Percentiles rank a stretch among this genome's conserved stretches.
Conservation (phyloP, 1,284 basidiomycete genomes). For the Malassezia pachydermatis region DNA sequence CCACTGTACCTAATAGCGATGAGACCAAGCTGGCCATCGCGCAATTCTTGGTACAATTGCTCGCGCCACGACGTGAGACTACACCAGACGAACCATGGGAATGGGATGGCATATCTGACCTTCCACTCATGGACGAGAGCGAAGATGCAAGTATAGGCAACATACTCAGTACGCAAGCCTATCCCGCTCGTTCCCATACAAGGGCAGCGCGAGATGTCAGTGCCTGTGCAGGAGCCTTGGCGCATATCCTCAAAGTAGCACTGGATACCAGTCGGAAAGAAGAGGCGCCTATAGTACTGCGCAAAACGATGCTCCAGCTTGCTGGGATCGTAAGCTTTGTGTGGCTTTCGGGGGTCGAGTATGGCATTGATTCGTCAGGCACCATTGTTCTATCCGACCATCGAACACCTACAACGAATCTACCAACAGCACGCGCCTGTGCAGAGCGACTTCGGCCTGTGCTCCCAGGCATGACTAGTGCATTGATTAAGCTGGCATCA, state of each 20-base stretch:
- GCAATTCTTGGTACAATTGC: conserved; percentile 22
- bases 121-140: conserved; percentile 30
- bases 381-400: not conserved
- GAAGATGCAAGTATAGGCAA: too few relatives aligned
- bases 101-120: conserved; percentile 42
- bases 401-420: too few relatives aligned
- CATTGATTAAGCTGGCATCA: conserved; percentile 1
- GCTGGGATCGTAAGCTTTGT: not conserved
- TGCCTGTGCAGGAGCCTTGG: conserved; percentile 8
- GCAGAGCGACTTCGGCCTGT: conserved; percentile 1
- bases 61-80: conserved; percentile 20
- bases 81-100: conserved; percentile 26
- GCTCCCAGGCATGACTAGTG: conserved; percentile 13
- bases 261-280: conserved; percentile 3
- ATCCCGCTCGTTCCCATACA: conserved; percentile 4
- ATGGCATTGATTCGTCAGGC: not conserved
- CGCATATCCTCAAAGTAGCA: conserved; percentile 14
- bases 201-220: not conserved
- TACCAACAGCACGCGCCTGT: too few relatives aligned
- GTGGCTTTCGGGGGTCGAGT: too few relatives aligned
- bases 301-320: not conserved
- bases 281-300: not conserved
- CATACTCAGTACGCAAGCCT: conserved; percentile 6
- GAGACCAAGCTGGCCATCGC: conserved; percentile 24
- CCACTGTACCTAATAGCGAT: conserved; percentile 8